These are phyloP conservation scores for Trichoderma endophyticum DNA, from an alignment of 2,329 filamentous ascomycete genomes.

Conservation along the genomic window DNA sequence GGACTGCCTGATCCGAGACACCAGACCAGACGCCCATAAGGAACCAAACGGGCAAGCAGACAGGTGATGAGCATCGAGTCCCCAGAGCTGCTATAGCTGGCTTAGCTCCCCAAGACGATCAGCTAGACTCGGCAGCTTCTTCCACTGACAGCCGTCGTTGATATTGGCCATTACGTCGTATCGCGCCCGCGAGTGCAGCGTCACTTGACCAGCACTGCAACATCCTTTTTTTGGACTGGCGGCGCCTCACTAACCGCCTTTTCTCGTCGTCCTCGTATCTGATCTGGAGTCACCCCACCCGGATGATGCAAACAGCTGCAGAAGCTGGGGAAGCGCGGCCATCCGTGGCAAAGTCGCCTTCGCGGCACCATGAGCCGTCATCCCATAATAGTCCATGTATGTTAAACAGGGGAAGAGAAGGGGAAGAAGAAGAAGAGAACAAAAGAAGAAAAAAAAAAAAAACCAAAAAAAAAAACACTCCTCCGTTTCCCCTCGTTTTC, in stretches of 20 bases:
- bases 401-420: not conserved
- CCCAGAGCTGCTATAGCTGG: conserved; percentile 4
- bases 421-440: not conserved
- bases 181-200: conserved; percentile 9
- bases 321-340: conserved; percentile 15
- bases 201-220: conserved; percentile 19
- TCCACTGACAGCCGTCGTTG: not conserved
- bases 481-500: not conserved
- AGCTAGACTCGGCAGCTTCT: not conserved
- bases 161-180: conserved; percentile 11
- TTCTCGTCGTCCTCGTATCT: conserved; percentile 14
- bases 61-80: not conserved
- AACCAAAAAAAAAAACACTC: not conserved
- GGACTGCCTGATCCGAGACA: not conserved
- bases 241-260: conserved; percentile 13
- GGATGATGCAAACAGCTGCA: conserved; percentile 18
- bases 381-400: conserved; percentile 14
- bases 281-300: conserved; percentile 17
- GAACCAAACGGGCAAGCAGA: not conserved
- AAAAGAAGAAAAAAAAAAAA: not conserved
- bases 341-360: conserved; percentile 11
- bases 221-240: conserved; percentile 18
- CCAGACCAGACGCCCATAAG: not conserved
- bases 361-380: conserved; percentile 4
- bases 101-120: conserved; percentile 5